phyloP scores from a whole-genome alignment of 2,329 filamentous ascomycete genomes.

The Lecanicillium sp. region DNA sequence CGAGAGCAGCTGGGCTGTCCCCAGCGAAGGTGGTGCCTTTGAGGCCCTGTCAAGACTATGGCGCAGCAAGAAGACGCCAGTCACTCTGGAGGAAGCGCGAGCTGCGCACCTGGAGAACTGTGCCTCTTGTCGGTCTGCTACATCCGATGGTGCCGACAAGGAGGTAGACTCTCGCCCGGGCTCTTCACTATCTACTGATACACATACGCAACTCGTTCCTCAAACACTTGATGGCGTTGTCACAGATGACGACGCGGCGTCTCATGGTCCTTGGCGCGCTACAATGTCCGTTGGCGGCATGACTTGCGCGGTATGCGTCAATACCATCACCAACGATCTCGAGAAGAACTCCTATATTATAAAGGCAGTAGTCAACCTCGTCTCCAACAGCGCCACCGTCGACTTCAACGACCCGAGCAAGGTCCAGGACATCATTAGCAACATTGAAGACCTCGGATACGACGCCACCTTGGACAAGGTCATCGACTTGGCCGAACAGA shows the following conservation, averaged over 20 bases:
- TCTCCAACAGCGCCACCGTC: slow-evolving; percentile 59
- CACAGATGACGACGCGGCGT: neutral
- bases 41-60: slow-evolving; percentile 25
- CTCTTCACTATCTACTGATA: slow-evolving; percentile 1
- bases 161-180: slow-evolving; percentile 7
- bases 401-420: slow-evolving; percentile 36
- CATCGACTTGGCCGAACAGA: slow-evolving; percentile 31
- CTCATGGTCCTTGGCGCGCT: slow-evolving; percentile 33
- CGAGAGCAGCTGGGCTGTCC: slow-evolving; percentile 15
- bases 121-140: slow-evolving; percentile 22
- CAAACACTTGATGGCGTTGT: neutral
- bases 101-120: slow-evolving; percentile 30
- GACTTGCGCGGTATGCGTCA: slow-evolving; percentile 64
- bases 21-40: slow-evolving; percentile 14
- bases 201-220: neutral
- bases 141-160: slow-evolving; percentile 1
- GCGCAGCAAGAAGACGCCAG: slow-evolving; percentile 17
- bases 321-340: slow-evolving; percentile 53
- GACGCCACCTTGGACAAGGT: slow-evolving; percentile 52
- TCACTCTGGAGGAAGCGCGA: slow-evolving; percentile 14
- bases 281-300: slow-evolving; percentile 61
- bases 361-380: slow-evolving; percentile 53
- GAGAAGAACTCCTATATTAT: slow-evolving; percentile 49
- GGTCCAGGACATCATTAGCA: slow-evolving; percentile 29
- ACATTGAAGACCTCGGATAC: slow-evolving; percentile 58